A percentile compares a stretch with the other conserved stretches of the same genome.
These are phyloP conservation scores for Eucalyptus virginea DNA, from an alignment of 345 rosid species.

Conservation along the genomic window DNA sequence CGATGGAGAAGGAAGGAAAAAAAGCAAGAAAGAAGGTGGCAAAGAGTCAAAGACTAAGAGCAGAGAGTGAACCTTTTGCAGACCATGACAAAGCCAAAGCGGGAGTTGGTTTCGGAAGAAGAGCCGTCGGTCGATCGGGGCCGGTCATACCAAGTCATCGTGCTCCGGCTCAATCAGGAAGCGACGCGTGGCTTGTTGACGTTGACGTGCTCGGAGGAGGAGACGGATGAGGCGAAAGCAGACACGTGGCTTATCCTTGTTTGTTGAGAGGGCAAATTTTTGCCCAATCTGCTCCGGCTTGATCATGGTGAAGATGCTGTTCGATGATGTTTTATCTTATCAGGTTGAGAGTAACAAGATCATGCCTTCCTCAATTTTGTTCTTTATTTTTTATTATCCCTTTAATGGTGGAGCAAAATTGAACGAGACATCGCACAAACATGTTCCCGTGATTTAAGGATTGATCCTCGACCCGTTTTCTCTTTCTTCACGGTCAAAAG, in stretches of 20 bases:
- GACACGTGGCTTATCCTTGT: background rate
- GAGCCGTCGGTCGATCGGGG: background rate
- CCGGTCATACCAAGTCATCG: too few relatives aligned
- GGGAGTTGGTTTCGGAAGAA: background rate
- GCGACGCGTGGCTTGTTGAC: background rate
- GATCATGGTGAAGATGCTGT: background rate
- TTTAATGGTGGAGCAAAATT: background rate
- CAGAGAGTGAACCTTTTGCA: background rate
- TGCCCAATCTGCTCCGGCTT: background rate
- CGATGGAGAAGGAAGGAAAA: background rate
- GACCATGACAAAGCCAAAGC: background rate
- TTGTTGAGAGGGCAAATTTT: background rate
- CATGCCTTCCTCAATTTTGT: background rate
- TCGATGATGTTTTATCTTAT: background rate
- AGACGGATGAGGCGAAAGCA: too few relatives aligned
- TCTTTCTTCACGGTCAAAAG: background rate
- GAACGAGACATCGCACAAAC: background rate
- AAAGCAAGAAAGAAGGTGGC: background rate
- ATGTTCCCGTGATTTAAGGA: background rate
- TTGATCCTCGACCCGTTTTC: rapidly evolving
- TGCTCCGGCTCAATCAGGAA: too few relatives aligned
- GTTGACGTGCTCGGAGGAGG: too few relatives aligned
- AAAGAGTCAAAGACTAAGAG: background rate
- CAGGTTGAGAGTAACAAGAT: too few relatives aligned
- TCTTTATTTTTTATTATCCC: background rate